Conservation (phyloP, 83 land plant species). For the Diphasiastrum complanatum region DNA sequence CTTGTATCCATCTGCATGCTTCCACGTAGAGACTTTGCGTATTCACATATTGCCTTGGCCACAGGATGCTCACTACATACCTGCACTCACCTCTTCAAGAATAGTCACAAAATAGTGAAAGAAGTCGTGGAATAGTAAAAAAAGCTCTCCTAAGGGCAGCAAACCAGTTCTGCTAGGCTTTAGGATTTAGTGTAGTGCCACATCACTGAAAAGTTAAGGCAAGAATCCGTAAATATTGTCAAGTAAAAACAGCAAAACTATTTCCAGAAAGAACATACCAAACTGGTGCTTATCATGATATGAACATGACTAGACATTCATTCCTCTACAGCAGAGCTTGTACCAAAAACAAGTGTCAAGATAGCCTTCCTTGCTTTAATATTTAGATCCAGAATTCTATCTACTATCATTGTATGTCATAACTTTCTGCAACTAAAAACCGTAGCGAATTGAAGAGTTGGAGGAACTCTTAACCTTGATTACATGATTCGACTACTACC, state of each 20-base stretch:
- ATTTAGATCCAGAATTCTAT: no score
- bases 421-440: no score
- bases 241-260: neutral
- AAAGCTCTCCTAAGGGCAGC: neutral
- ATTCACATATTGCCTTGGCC: constrained; percentile 74
- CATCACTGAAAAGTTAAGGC: neutral
- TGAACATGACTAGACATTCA: no score
- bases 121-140: neutral
- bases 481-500: no score
- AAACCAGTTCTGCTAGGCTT: neutral
- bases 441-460: no score
- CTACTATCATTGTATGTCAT: no score
- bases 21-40: constrained; percentile 46
- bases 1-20: constrained; percentile 15
- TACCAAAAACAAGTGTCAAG: no score
- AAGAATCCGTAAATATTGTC: neutral
- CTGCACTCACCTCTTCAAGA: constrained; percentile 26
- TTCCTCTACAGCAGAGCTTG: no score
- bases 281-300: neutral
- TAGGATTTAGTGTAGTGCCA: neutral
- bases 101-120: neutral
- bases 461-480: no score
- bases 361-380: no score
- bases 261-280: no score
- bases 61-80: constrained; percentile 93